Percentiles rank a stretch among this genome's conserved stretches.
These are phyloP conservation scores for Camellia sinensis DNA, from an alignment of 148 eudicot species.

Conservation along the genomic window DNA sequence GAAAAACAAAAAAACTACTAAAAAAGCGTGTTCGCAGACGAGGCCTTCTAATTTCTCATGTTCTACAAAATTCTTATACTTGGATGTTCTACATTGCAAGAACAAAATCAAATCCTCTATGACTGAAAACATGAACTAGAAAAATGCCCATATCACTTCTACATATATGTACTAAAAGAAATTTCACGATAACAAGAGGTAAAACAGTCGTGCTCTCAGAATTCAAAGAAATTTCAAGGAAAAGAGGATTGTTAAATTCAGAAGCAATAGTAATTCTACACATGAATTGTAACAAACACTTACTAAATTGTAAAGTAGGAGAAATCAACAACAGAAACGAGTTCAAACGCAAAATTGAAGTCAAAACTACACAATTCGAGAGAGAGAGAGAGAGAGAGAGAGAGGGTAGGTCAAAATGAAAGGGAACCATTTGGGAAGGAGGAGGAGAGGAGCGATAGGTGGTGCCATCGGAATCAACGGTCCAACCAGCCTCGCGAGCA, in stretches of 20 bases:
- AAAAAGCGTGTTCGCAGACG: too few relatives aligned
- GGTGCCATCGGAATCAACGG: slow-evolving; percentile 58
- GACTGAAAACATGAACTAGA: neutral
- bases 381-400: neutral
- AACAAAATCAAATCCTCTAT: neutral
- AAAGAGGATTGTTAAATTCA: neutral
- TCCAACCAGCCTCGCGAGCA: slow-evolving; percentile 73
- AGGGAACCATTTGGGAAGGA: slow-evolving; percentile 29
- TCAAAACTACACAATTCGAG: neutral
- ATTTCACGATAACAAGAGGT: neutral
- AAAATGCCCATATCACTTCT: neutral
- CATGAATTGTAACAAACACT: neutral
- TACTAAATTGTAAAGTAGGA: neutral
- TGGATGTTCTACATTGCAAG: neutral
- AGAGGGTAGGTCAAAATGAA: neutral
- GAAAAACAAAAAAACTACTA: too few relatives aligned
- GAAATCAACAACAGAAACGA: neutral
- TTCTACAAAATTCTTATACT: neutral
- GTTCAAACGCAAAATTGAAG: neutral
- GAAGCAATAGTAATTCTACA: neutral
- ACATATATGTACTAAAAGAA: neutral
- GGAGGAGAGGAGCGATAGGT: slow-evolving; percentile 48
- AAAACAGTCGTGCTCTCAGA: neutral
- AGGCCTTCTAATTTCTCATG: neutral
- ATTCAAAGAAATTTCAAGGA: neutral